Evolutionary conservation across 2,329 filamentous ascomycete species (phyloP).

Genomic region (Aspergillus puulaauensis): DNA sequence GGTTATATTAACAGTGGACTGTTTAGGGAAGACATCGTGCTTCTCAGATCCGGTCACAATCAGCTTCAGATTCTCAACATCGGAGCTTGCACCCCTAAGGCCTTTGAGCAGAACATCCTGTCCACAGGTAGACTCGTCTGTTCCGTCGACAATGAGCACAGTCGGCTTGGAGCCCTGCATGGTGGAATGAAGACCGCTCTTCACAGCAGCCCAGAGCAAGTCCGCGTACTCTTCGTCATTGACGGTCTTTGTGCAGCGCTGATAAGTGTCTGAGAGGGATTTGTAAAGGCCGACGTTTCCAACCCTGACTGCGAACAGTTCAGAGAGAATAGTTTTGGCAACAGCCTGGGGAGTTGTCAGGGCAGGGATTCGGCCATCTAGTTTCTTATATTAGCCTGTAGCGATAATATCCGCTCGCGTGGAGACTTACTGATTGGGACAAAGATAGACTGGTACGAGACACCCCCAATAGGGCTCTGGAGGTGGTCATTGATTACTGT

Average conservation of each 20-base stretch:
- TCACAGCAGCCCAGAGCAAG: conserved; percentile 35
- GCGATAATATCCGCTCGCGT: too few relatives aligned
- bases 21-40: conserved; percentile 2
- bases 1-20: conserved; percentile 26
- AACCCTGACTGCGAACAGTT: conserved; percentile 38
- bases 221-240: conserved; percentile 32
- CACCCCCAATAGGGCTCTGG: conserved; percentile 37
- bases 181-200: conserved; percentile 26
- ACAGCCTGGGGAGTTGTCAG: conserved; percentile 32
- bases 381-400: background rate
- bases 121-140: conserved; percentile 35
- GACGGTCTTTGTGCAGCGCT: conserved; percentile 22
- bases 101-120: conserved; percentile 28
- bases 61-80: conserved; percentile 27
- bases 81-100: conserved; percentile 22
- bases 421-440: conserved; percentile 34
- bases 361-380: conserved; percentile 32
- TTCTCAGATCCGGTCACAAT: conserved; percentile 30
- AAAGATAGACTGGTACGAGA: conserved; percentile 34
- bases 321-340: conserved; percentile 35
- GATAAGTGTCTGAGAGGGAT: conserved; percentile 32
- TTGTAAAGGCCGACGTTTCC: conserved; percentile 39
- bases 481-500: conserved; percentile 41
- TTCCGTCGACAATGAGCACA: conserved; percentile 39
- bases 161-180: conserved; percentile 33